Percentiles rank a stretch among this genome's conserved stretches.
These are phyloP conservation scores for Hericium erinaceus DNA, from an alignment of 768 basidiomycete genomes.

Conservation along the genomic window DNA sequence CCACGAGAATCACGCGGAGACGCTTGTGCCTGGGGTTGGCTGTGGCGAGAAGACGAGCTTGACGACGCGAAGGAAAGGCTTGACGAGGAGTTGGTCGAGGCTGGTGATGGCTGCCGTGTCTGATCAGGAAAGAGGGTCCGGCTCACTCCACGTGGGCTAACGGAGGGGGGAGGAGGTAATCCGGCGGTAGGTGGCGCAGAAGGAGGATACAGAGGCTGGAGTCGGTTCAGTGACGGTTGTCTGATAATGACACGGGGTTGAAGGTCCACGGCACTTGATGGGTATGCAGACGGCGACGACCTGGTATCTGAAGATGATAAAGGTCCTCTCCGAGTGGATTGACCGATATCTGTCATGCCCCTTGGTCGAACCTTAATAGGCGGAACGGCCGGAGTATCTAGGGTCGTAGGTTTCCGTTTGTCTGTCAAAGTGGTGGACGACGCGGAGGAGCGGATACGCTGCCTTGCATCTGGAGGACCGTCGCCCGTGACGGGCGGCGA, in stretches of 20 bases:
- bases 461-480: background rate
- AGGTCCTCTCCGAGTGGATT: background rate
- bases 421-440: slow-evolving; percentile 12
- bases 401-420: background rate
- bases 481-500: background rate
- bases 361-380: slow-evolving; percentile 8
- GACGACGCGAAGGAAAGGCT: slow-evolving; percentile 13
- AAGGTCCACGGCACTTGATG: slow-evolving; percentile 4
- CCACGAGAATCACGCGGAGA: background rate
- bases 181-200: slow-evolving; percentile 3
- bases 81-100: slow-evolving; percentile 5
- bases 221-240: slow-evolving; percentile 10
- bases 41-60: background rate
- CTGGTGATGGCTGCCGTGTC: slow-evolving; percentile 10
- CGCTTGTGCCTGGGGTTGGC: slow-evolving; percentile 1
- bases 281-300: background rate
- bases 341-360: slow-evolving; percentile 7
- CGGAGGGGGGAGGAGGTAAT: slow-evolving; percentile 8
- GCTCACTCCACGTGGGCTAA: background rate
- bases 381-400: background rate
- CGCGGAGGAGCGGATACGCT: slow-evolving; percentile 6
- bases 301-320: background rate
- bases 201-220: slow-evolving; percentile 4
- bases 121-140: slow-evolving; percentile 12
- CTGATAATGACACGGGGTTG: slow-evolving; percentile 9